These are phyloP conservation scores for Clavaria fumosa DNA, from an alignment of 768 basidiomycete genomes.

Conservation along the genomic window DNA sequence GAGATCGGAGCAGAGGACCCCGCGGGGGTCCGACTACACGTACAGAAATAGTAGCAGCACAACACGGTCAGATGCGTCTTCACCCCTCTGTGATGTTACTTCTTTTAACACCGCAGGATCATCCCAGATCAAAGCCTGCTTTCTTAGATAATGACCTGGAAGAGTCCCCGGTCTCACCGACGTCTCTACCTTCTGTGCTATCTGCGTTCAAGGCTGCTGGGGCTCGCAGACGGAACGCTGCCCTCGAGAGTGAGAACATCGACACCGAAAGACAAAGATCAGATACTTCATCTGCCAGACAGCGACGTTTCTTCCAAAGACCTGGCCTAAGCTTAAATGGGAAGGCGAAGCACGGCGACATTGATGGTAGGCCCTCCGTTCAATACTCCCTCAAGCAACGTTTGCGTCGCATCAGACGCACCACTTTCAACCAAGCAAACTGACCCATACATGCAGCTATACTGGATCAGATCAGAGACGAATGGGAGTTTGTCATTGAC, in stretches of 20 bases:
- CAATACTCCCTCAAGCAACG: conserved; percentile 1
- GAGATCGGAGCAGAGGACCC: conserved; percentile 47
- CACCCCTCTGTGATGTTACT: conserved; percentile 17
- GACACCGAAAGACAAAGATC: conserved; percentile 48
- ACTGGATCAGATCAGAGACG: conserved; percentile 72
- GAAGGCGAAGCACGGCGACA: conserved; percentile 56
- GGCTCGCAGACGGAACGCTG: conserved; percentile 37
- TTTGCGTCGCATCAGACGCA: too few species aligned
- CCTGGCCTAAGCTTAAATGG: conserved; percentile 39
- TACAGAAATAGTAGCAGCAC: conserved; percentile 39
- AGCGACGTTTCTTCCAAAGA: conserved; percentile 49
- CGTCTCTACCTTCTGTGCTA: conserved; percentile 38
- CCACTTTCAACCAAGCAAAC: too few species aligned
- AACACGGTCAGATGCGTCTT: conserved; percentile 29
- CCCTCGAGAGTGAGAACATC: conserved; percentile 34
- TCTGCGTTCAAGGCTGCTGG: conserved; percentile 60
- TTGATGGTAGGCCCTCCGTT: conserved; percentile 48
- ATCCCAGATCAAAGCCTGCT: conserved; percentile 16
- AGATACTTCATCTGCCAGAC: conserved; percentile 50
- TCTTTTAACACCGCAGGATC: conserved; percentile 10
- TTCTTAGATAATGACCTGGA: conserved; percentile 15
- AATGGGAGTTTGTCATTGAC: conserved; percentile 80
- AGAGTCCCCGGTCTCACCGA: conserved; percentile 22
- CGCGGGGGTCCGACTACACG: conserved; percentile 34
- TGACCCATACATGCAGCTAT: conserved; percentile 36